phyloP scores from a whole-genome alignment of 2,329 filamentous ascomycete genomes.

The Nigrospora sphaerica region DNA sequence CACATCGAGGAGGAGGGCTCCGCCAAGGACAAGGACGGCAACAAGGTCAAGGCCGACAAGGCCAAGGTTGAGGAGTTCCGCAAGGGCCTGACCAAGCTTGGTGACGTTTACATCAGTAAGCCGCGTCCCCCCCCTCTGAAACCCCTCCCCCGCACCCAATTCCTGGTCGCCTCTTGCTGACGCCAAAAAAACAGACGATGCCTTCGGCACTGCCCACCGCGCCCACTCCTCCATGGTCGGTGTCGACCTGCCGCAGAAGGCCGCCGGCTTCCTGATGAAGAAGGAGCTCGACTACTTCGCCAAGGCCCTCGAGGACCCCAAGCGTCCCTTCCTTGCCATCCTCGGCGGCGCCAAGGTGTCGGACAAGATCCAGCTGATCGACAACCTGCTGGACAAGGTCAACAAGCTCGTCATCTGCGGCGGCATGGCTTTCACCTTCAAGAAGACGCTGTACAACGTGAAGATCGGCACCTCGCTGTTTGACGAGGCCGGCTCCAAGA shows the following conservation, averaged over 20 bases:
- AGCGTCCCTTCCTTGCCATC: slow-evolving; percentile 96
- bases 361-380: slow-evolving; percentile 99
- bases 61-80: slow-evolving; percentile 87
- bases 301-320: slow-evolving; percentile 84
- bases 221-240: slow-evolving; percentile 99
- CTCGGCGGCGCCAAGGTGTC: slow-evolving; percentile 97
- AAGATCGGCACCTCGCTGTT: slow-evolving; percentile 88
- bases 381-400: slow-evolving; percentile 98
- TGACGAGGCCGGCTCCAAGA: slow-evolving; percentile 90
- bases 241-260: slow-evolving; percentile 90
- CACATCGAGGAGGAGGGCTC: slow-evolving; percentile 97
- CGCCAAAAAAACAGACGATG: slow-evolving; percentile 62
- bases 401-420: slow-evolving; percentile 95
- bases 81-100: slow-evolving; percentile 87
- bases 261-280: slow-evolving; percentile 98
- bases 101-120: slow-evolving; percentile 94
- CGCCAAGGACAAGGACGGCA: slow-evolving; percentile 86
- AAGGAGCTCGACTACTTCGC: slow-evolving; percentile 99
- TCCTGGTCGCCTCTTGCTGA: background rate
- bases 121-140: slow-evolving; percentile 8
- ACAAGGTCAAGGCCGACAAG: slow-evolving; percentile 98
- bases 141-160: background rate
- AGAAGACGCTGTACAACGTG: slow-evolving; percentile 92
- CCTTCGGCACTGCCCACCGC: slow-evolving; percentile 96
- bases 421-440: slow-evolving; percentile 99